Evolutionary conservation across 2,329 filamentous ascomycete species (phyloP).

Genomic region (Cladosporium sp.): DNA sequence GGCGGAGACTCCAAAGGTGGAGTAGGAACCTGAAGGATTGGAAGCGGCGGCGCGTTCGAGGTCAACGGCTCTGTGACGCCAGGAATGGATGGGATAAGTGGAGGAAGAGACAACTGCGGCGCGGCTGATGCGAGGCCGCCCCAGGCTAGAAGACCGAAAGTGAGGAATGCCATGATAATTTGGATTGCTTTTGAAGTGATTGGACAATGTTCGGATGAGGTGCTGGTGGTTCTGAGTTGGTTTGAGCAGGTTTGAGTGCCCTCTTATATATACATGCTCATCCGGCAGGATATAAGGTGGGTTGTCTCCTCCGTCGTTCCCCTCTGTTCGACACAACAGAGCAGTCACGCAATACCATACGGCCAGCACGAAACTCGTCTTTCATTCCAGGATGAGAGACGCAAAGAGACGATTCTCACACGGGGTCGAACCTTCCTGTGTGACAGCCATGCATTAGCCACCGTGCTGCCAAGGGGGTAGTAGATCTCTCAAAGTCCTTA

Average conservation of each 20-base stretch:
- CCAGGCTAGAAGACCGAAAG: slow-evolving; percentile 13
- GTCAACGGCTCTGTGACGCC: slow-evolving; percentile 60
- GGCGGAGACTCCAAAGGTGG: slow-evolving; percentile 57
- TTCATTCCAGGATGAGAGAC: neutral
- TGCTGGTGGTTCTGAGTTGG: slow-evolving; percentile 3
- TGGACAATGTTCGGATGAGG: slow-evolving; percentile 4
- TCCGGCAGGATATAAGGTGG: neutral
- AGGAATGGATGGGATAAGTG: slow-evolving; percentile 59
- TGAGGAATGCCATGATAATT: neutral
- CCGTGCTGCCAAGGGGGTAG: neutral
- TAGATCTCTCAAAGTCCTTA: neutral
- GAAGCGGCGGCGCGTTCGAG: slow-evolving; percentile 53
- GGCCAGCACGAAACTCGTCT: neutral
- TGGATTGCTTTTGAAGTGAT: slow-evolving; percentile 6
- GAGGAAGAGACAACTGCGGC: slow-evolving; percentile 31
- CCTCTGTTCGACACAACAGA: neutral
- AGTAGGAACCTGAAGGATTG: slow-evolving; percentile 61
- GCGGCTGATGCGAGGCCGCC: slow-evolving; percentile 12
- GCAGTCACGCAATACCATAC: neutral
- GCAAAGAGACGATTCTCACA: neutral
- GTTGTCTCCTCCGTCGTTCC: neutral
- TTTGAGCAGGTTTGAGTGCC: slow-evolving; percentile 8
- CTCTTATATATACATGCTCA: neutral
- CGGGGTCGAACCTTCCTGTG: neutral
- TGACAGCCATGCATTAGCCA: neutral